Evolutionary conservation across 2,329 filamentous ascomycete genomes (phyloP), one percentile per base, ranked within the genome.

Genomic region (Didymella pinodella): DNA sequence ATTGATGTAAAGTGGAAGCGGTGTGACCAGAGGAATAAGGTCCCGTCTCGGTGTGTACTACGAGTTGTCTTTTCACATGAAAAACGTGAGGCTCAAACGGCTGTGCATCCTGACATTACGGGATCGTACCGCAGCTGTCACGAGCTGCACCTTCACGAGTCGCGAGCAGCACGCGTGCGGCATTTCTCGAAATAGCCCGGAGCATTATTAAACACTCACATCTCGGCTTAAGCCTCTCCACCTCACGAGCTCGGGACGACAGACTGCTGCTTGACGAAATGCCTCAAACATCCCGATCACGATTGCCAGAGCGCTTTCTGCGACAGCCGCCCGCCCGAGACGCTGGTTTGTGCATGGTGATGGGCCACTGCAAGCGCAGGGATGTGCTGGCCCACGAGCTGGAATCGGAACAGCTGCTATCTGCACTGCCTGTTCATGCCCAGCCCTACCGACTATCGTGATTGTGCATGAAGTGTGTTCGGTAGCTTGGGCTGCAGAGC

Each of bases 251-350:
- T 32, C 45, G 50, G 40, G 25, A 16, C 40, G 32, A n/a, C 40
- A 48, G 56, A 43, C 32, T 36, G 31, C 34, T 34, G 18, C 26
- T 54, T 28, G 51, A 48, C 45, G 48, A 70, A 69, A 68, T 69
- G 63, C 65, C 65, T 67, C 65, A 68, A 51, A 34, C 32, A 48
- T 48, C 40, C 49, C 55, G 48, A 53, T 48, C 11, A 49, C 32
- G 38, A 53, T 41, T 46, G 26, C 22, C 25, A 47, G 47, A 40
- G 56, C 47, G 50, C 34, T 28, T 26, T 54, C 48, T 61, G 54
- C 54, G 43, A 62, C 59, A 57, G 58, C 70, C 69, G 62, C 60
- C 69, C 56, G 63, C 61, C 71, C 71, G 71, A 69, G 52, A 41
- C 46, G 51, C 31, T 68, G 63, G 61, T 57, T 52, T 59, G 57